Base-by-base conservation (phyloP, 371 early-diverging fungal species). In the Mucor racemosus region DNA sequence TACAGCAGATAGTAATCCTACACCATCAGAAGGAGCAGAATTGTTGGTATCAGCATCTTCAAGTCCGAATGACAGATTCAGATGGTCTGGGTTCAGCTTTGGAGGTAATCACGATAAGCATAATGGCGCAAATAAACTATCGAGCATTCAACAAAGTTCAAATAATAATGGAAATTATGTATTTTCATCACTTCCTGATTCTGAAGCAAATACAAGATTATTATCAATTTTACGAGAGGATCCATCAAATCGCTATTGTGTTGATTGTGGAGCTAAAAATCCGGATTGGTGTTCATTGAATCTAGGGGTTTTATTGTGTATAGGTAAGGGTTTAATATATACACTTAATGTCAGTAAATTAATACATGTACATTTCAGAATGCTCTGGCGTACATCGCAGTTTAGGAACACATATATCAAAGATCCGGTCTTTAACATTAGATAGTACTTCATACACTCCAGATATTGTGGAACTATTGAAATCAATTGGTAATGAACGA, bases 381-480 rank as follows among this genome's bases (percentile, higher is more conserved):
- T 99, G 99, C 76, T 96, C 98, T 35, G 97, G 99, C 14, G 89
- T 95, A 38, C 99, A 99, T 73, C 89, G 99, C 62, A 93, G 97
- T 35, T 77, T 98, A 14, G 99, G 99, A 0, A 92, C 94, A 4
- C 95, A 96, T 62, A 86, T 96, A 15, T 91, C 92, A 62, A 95
- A 95, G 69, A 90, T 96, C 7, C 85, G 94, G 56, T 95, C 95
- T 0, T 78, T 96, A 35, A 88, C 86, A 7, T 82, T 98, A 33
- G 98, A 98, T 67, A 88, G 78, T 55, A 84, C 82, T 34, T 90
- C 85, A 0, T 89, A 86, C 68, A 90, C 90, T 5, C 81, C 84
- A 35, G 90, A 90, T 31, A 78, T 87, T 26, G 69, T 84, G 33
- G 81, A 84, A n/a, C 67, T 89, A 14, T 64, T 91, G 54, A 72